Conservation (phyloP, 805 yeast species). For the Starmerella lactis-condensi region DNA sequence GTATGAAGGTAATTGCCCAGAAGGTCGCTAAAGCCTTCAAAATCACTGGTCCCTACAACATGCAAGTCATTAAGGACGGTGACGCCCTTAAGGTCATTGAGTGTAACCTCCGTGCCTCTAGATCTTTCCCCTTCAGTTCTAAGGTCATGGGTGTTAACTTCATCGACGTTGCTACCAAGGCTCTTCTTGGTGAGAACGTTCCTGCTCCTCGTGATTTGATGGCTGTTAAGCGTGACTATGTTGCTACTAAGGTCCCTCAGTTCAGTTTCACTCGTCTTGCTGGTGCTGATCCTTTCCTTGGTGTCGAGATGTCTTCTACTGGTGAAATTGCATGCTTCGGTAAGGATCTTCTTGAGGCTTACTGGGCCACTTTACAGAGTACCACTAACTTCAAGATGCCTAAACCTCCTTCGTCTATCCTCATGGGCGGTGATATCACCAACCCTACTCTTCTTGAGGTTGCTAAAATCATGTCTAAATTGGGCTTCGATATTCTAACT, state of each 20-base stretch:
- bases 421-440: constrained; percentile 84
- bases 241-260: constrained; percentile 96
- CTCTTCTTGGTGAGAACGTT: constrained; percentile 48
- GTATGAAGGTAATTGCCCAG: constrained; percentile 75
- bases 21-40: constrained; percentile 90
- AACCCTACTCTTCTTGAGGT: constrained; percentile 54
- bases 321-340: constrained; percentile 99
- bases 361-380: constrained; percentile 93
- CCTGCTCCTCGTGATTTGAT: constrained; percentile 77
- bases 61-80: constrained; percentile 93
- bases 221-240: constrained; percentile 56
- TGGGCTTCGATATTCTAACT: constrained; percentile 68
- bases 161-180: constrained; percentile 84
- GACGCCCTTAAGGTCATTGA: constrained; percentile 93
- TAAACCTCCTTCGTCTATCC: constrained; percentile 68
- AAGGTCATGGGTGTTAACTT: constrained; percentile 90
- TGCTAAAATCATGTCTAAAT: constrained; percentile 44
- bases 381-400: constrained; percentile 96
- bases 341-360: constrained; percentile 64
- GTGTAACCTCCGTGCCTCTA: constrained; percentile 95
- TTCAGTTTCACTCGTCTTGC: constrained; percentile 96
- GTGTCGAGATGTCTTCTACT: constrained; percentile 98
- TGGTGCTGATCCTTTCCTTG: constrained; percentile 97
- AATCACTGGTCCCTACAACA: constrained; percentile 94
- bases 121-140: constrained; percentile 97